Evolutionary conservation across 2,329 filamentous ascomycete genomes (phyloP), one percentile per base, ranked within the genome.

Genomic region (Cladophialophora carrionii): DNA sequence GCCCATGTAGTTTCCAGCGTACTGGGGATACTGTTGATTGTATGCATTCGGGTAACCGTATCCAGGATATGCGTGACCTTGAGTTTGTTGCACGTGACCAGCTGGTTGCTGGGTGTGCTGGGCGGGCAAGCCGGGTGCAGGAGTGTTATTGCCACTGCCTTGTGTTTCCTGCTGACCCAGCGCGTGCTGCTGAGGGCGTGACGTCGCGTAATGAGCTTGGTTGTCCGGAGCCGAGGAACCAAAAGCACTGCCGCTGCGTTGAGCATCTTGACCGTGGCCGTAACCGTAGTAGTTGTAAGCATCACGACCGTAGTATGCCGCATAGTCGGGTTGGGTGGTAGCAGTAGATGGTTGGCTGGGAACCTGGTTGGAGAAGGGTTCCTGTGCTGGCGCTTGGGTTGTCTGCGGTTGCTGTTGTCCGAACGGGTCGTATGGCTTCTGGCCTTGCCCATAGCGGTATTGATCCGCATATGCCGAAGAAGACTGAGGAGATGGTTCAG

Each of bases 351-450:
- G 83, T 74, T 89, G 86, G 79, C 76, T 74, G 65, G 89, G 88
- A 66, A 83, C 78, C 70, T 82, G 80, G 71, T 79, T 80, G 59
- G 79, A 78, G 68, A 81, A 81, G 7, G 87, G 81, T 70, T 86
- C 85, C 73, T 88, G 86, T 73, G 85, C 87, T 65, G 89, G 88
- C 65, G 82, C 75, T 65, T 81, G 80, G 53, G 75, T 78, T 58
- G 80, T 80, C 63, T 81, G 83, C 68, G 86, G 84, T 75, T 92
- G 91, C 29, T 20, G 57, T 29, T 54, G 57, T 71, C 84, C 86
- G 76, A 96, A 98, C 0, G 91, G 86, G 75, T 97, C 94, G 77
- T 92, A 93, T 1, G 90, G 87, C 81, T 98, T 97, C 78, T 92
- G 90, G 4, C 83, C 80, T 79, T 73, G 71, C 7, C 65, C 67